Base-by-base conservation (phyloP, 1,139 yeast species). In the Saccharomyces hybrid region DNA sequence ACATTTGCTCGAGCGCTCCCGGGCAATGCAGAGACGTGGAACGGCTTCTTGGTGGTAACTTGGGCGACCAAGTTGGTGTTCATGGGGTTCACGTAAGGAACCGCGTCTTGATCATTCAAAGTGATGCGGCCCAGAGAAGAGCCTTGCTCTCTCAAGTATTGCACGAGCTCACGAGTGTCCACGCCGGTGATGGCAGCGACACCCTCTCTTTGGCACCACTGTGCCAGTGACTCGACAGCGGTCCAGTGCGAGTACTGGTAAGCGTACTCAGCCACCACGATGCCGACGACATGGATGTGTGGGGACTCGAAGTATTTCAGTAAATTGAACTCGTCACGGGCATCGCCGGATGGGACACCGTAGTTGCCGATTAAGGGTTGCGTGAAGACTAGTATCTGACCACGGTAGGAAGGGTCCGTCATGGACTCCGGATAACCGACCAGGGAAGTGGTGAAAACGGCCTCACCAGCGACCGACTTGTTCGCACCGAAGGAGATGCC, bases 361-460 rank as follows among this genome's bases (percentile, higher is more conserved):
- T 93, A 93, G 73, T 93, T 93, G 58, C 99, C 99, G 68, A 93
- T 89, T 69, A 93, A 79, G 27, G 99, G 99, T 73, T 91, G 97
- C 8, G 99, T 93, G 74, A 93, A 90, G 61, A 95, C 96, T 64
- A 93, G 82, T 62, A 93, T 91, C 75, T 93, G 99, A 50, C 98
- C 99, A 66, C 84, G 84, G 73, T 93, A 93, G 5, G 97, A 89
- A 47, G 99, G 99, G 72, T 93, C 99, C 28, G 98, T 91, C 97
- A 93, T 91, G 25, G 97, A 88, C 73, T 93, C 99, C 7, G 98
- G 98, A 72, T 93, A 93, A 16, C 99, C 99, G 13, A 93, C 99
- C 68, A 93, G 78, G 4, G 98, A 93, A 41, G 99, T 93, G 50
- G 98, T 88, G 77, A 93, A 93, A 49, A 93, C 99, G 16, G 97